Conservation (phyloP, 2,329 filamentous ascomycete species). For the Monosporascus sp. region DNA sequence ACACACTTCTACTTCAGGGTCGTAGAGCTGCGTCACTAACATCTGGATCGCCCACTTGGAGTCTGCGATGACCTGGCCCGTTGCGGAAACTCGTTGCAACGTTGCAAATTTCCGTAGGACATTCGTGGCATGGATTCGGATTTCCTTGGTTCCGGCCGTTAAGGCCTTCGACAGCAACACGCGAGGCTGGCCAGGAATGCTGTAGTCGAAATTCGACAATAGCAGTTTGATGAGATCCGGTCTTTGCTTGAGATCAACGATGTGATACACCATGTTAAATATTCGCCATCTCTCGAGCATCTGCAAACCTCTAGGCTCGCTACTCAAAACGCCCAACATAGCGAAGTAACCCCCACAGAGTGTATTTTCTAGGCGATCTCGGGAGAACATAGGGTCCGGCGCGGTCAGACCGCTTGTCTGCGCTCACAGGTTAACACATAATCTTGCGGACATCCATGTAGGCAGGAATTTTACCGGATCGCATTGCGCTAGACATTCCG, state of each 20-base stretch:
- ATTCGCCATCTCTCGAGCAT: conserved; percentile 96
- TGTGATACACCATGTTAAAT: conserved; percentile 99
- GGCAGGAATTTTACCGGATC: conserved; percentile 60
- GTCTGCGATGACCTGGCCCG: conserved; percentile 49
- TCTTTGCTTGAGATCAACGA: conserved; percentile 83
- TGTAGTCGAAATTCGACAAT: conserved; percentile 88
- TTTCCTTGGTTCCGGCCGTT: conserved; percentile 85
- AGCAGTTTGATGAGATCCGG: conserved; percentile 88
- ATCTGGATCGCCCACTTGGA: conserved; percentile 95
- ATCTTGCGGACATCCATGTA: not conserved
- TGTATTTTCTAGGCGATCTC: conserved; percentile 76
- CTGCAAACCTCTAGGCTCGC: conserved; percentile 73
- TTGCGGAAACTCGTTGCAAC: conserved; percentile 35
- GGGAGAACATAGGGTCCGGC: conserved; percentile 82
- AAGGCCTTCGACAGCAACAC: conserved; percentile 91
- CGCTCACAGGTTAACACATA: conserved; percentile 12
- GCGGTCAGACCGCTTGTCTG: conserved; percentile 71
- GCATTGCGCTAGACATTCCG: conserved; percentile 91
- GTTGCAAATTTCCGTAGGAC: conserved; percentile 82
- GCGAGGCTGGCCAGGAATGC: conserved; percentile 78
- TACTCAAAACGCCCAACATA: conserved; percentile 82
- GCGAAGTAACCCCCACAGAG: conserved; percentile 91
- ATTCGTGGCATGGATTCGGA: conserved; percentile 85
- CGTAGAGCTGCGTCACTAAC: conserved; percentile 96
- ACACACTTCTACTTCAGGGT: conserved; percentile 94